Base-by-base conservation (phyloP, 208 protist genomes). In the Trypanosoma theileri region DNA sequence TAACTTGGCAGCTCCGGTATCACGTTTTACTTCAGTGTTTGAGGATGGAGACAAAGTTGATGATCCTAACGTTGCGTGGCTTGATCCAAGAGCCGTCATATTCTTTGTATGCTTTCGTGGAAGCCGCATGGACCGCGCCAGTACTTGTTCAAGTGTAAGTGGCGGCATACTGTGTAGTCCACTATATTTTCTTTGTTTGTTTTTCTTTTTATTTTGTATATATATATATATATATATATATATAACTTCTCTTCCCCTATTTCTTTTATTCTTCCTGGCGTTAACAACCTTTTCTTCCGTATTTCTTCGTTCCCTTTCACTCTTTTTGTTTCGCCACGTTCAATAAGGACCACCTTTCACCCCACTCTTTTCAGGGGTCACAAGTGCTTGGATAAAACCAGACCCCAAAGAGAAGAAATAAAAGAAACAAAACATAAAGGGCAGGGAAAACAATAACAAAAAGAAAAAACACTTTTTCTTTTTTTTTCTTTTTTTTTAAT, bases 121-220 rank as follows among this genome's bases (percentile, higher is more conserved):
- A 28, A 93, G 77, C 31, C 87, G 83, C 87, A 96, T 93, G 7
- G 86, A 87, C 6, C 87, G 87, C 68, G 87, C 90, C 41, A 96
- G 75, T 40, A 96, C 90, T 73, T 96, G 90, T 68, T 92, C 85
- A 16, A 96, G 79, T 46, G 87, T 93, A 22, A 89, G 82, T 3
- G 85, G 83, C 16, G 86, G 68, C 89, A 92, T 92, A 35, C 6
- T 6, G 28, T 6, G 28, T 35, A 35, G 1, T 35, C 28, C 28
- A 35, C 28, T 35, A 1, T 35, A 35, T 35, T 35, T 35, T 44
- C 65, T 57, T 66, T 50, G 13, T 67, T 21, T 59, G 2, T 48
- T 48, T 1, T 48, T 48, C 9, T 48, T 45, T 45, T 6, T 14
- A 45, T 6, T 14, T 14, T 79, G n/a, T 51, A 70, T 35, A 42